A percentile compares a stretch with the other conserved stretches of the same genome.
Evolutionary conservation across 2,329 filamentous ascomycete species (phyloP).

Genomic region (Ascochyta lentis): DNA sequence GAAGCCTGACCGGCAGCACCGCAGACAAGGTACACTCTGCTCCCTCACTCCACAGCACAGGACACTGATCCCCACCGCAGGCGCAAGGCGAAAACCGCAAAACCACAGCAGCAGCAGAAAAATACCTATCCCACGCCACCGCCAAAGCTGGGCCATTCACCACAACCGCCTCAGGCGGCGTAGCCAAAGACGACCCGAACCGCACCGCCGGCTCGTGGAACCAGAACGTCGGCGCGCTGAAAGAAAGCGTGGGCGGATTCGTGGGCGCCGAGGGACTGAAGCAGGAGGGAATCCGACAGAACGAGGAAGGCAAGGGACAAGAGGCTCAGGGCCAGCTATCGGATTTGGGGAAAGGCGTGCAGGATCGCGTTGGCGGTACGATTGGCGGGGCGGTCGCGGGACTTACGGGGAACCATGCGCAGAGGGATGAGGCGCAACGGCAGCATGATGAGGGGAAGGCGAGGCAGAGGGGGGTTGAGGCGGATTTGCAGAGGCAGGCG

Average conservation of each 20-base stretch:
- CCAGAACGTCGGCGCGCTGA: constrained; percentile 85
- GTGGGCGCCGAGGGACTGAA: constrained; percentile 79
- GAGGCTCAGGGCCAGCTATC: constrained; percentile 83
- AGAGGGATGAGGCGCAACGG: constrained; percentile 69
- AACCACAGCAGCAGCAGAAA: constrained; percentile 68
- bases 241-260: constrained; percentile 79
- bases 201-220: constrained; percentile 79
- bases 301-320: constrained; percentile 77
- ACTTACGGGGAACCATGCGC: constrained; percentile 71
- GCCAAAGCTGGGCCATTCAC: constrained; percentile 76
- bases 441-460: constrained; percentile 86
- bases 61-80: constrained; percentile 37
- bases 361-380: constrained; percentile 66
- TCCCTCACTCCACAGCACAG: background rate
- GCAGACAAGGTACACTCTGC: constrained; percentile 63
- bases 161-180: constrained; percentile 71
- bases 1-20: constrained; percentile 74
- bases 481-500: constrained; percentile 76
- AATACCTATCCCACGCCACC: constrained; percentile 77
- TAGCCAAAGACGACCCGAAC: constrained; percentile 74
- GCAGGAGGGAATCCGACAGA: constrained; percentile 76
- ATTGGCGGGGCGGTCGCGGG: constrained; percentile 75
- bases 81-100: constrained; percentile 69
- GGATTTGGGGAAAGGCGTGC: constrained; percentile 72
- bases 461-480: constrained; percentile 80